Conservation (phyloP, 2,329 filamentous ascomycete genomes). For the Colletotrichum cordylinicola region DNA sequence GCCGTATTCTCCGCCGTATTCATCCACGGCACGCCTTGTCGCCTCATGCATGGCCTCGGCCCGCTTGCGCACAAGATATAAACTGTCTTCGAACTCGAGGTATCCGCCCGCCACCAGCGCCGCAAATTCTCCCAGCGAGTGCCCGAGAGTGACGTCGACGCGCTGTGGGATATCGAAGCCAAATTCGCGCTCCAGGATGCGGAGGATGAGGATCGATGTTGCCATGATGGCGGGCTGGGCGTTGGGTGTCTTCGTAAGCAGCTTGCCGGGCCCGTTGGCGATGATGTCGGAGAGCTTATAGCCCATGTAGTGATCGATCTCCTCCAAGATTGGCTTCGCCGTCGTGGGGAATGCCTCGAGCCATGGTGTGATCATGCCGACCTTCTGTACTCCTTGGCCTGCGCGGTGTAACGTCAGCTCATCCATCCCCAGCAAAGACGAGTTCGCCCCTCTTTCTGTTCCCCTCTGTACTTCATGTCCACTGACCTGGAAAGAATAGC, state of each 20-base stretch:
- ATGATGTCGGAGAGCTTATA: conserved; percentile 81
- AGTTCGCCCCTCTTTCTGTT: background rate
- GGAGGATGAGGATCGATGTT: conserved; percentile 87
- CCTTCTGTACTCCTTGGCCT: conserved; percentile 90
- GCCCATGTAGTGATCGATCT: conserved; percentile 81
- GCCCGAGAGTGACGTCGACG: conserved; percentile 84
- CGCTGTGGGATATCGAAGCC: conserved; percentile 73
- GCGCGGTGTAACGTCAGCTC: background rate
- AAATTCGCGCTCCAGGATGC: conserved; percentile 86
- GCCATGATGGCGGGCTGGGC: conserved; percentile 97
- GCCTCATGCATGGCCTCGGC: conserved; percentile 86
- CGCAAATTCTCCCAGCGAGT: conserved; percentile 92
- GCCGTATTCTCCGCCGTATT: conserved; percentile 82
- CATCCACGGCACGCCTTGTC: conserved; percentile 67
- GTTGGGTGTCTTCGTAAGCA: conserved; percentile 82
- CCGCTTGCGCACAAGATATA: conserved; percentile 77
- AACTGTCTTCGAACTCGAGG: conserved; percentile 76
- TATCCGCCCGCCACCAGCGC: conserved; percentile 87
- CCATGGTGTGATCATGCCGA: conserved; percentile 89
- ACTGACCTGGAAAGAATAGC: conserved; percentile 64
- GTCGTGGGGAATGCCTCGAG: conserved; percentile 83
- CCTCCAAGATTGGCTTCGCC: conserved; percentile 77
- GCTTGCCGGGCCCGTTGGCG: conserved; percentile 76
- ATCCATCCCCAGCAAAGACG: background rate
- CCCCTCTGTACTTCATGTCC: background rate